Percentiles rank a stretch among this genome's conserved stretches.
These are phyloP conservation scores for Lignosus rhinocerotis DNA, from an alignment of 1,284 basidiomycete genomes.

Conservation along the genomic window DNA sequence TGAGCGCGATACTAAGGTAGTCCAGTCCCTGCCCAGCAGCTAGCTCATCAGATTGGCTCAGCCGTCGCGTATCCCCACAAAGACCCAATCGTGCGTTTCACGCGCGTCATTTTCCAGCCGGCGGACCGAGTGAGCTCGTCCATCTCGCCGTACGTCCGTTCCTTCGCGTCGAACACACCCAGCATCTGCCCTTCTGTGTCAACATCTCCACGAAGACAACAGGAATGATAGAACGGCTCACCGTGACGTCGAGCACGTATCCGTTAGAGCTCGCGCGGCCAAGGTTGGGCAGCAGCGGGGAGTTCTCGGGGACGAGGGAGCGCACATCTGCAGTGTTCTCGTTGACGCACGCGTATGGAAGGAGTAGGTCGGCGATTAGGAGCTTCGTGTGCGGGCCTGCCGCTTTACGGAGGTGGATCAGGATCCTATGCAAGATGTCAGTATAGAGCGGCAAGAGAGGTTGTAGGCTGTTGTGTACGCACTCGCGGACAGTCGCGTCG, in stretches of 20 bases:
- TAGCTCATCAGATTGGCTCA: not conserved
- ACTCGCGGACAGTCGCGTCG: constrained; percentile 3
- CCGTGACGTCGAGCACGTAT: constrained; percentile 68
- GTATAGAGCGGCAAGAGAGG: not conserved
- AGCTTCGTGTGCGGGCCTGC: constrained; percentile 47
- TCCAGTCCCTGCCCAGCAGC: not conserved
- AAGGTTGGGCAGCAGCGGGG: constrained; percentile 60
- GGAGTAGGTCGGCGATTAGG: constrained; percentile 61
- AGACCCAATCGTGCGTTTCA: not conserved
- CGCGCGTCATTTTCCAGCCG: not conserved
- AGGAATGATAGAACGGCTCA: constrained; percentile 24
- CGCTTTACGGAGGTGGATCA: constrained; percentile 28
- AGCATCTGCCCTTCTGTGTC: not conserved
- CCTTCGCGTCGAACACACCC: not conserved
- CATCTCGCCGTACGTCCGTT: not conserved
- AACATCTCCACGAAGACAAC: not conserved
- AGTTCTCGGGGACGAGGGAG: constrained; percentile 34
- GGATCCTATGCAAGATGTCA: constrained; percentile 18
- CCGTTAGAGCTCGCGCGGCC: constrained; percentile 63
- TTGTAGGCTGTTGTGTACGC: not conserved
- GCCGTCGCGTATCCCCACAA: not conserved
- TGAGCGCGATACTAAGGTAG: too few relatives aligned
- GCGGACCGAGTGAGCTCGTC: not conserved
- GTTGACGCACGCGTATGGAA: constrained; percentile 55
- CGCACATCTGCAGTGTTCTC: not conserved